Evolutionary conservation across 1,284 basidiomycete species (phyloP).

Genomic region (Limonomyces culmigenus): DNA sequence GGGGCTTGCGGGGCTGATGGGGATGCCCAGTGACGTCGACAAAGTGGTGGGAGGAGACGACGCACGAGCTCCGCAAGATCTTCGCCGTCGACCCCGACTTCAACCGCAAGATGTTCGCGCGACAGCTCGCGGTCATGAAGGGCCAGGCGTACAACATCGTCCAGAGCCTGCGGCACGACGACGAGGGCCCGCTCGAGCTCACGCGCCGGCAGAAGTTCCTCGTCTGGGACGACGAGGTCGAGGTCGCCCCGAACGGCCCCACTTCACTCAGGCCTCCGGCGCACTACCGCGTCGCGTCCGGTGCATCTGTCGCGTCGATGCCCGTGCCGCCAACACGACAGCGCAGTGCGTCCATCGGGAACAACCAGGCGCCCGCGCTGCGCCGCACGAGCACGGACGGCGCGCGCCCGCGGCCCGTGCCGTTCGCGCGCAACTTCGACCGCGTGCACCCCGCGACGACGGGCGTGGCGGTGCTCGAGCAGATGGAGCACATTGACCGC

Average conservation of each 20-base stretch:
- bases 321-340: conserved; percentile 24
- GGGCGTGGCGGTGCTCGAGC: conserved; percentile 65
- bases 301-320: conserved; percentile 46
- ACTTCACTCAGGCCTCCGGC: conserved; percentile 10
- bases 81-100: conserved; percentile 75
- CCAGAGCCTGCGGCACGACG: conserved; percentile 59
- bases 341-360: conserved; percentile 37
- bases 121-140: conserved; percentile 81
- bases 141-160: conserved; percentile 87
- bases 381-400: conserved; percentile 45
- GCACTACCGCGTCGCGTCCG: conserved; percentile 29
- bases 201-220: conserved; percentile 63
- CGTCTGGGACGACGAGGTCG: conserved; percentile 75
- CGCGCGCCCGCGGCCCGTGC: conserved; percentile 56
- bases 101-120: conserved; percentile 70
- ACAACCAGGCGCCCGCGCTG: conserved; percentile 53
- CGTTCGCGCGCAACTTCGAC: conserved; percentile 64
- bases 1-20: no score
- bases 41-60: conserved; percentile 83
- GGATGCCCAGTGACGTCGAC: conserved; percentile 79
- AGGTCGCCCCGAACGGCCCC: conserved; percentile 27
- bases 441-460: conserved; percentile 67
- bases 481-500: conserved; percentile 64
- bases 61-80: conserved; percentile 55
- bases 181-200: conserved; percentile 62